These are phyloP conservation scores for Syzygium grande DNA, from an alignment of 345 rosid genomes.

Conservation along the genomic window DNA sequence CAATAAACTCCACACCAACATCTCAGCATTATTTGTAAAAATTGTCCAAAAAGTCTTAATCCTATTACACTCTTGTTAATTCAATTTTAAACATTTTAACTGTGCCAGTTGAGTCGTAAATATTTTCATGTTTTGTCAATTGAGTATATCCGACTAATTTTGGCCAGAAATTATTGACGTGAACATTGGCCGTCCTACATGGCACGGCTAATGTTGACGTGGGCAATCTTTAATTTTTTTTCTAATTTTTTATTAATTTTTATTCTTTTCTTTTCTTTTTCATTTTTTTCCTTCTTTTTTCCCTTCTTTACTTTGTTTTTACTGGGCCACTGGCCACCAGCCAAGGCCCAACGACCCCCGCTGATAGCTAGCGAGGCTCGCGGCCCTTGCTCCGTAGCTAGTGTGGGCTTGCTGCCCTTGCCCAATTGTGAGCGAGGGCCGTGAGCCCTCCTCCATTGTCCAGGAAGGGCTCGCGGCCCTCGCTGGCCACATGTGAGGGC, in stretches of 20 bases:
- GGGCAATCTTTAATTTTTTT: not conserved
- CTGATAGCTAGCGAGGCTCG: not conserved
- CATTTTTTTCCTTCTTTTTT: not conserved
- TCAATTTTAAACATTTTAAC: not conserved
- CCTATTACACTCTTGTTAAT: not conserved
- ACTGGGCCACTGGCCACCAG: fast-evolving
- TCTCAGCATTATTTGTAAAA: not conserved
- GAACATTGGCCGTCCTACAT: fast-evolving
- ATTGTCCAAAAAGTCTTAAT: not conserved
- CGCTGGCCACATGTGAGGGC: not conserved
- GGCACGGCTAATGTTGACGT: fast-evolving
- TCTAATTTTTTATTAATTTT: not conserved
- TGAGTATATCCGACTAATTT: fast-evolving
- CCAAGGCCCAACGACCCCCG: fast-evolving
- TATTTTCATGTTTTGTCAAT: not conserved
- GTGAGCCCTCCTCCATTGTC: too few species aligned
- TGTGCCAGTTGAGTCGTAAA: not conserved
- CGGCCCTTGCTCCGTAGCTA: too few species aligned
- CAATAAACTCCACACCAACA: not conserved
- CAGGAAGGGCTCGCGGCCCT: not conserved
- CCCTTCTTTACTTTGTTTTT: not conserved
- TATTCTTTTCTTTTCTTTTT: not conserved
- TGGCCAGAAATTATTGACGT: fast-evolving
- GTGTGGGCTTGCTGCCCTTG: too few species aligned
- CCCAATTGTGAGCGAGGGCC: too few species aligned